Base-by-base conservation (phyloP, 2,329 filamentous ascomycete genomes). In the Pezicula radicicola region DNA sequence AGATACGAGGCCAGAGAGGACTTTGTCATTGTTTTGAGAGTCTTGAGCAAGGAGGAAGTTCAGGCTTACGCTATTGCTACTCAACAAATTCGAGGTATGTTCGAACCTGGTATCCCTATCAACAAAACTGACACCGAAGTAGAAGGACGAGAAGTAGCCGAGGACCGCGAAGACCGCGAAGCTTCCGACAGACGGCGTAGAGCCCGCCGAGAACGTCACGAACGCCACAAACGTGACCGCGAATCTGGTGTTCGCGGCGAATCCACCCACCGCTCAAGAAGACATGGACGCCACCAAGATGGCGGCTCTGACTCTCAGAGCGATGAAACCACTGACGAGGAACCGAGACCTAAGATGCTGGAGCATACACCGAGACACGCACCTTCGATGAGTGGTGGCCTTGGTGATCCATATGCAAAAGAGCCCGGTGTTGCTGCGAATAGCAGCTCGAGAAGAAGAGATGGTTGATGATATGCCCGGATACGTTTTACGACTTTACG, bases 1-100 rank as follows among this genome's bases (percentile, higher is more conserved):
- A 80, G 91, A 19, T 96, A 89, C 59, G 91, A 96, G 69, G 88
- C 94, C 62, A 82, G 91, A 10, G 81, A 90, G 53, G 91, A 96
- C 63, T 93, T 90, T 68, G 91, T 96, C 55, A 95, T 96, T 67
- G 90, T 96, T 2, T 76, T 96, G 52, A 80, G 91, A 49, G 91
- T 96, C 13, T 69, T 96, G 67, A 89, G 83, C 47, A 90, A 88
- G 70, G 88, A 94, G 60, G 91, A 96, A 65, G 95, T 96, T 52
- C 87, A 95, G 68, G 85, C 83, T 35, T 90, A 95, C 65, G 90
- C 90, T 18, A 79, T 84, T 55, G 87, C 85, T 44, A 96, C 91
- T 12, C 83, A 85, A 58, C 82, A 89, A 65, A 81, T 96, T 56
- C 80, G 91, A 80, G 88, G 87, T 88, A 75, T 65, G 78, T 35